Base-by-base conservation (phyloP, 176 grass and related monocot species). In the Oryza australiensis region DNA sequence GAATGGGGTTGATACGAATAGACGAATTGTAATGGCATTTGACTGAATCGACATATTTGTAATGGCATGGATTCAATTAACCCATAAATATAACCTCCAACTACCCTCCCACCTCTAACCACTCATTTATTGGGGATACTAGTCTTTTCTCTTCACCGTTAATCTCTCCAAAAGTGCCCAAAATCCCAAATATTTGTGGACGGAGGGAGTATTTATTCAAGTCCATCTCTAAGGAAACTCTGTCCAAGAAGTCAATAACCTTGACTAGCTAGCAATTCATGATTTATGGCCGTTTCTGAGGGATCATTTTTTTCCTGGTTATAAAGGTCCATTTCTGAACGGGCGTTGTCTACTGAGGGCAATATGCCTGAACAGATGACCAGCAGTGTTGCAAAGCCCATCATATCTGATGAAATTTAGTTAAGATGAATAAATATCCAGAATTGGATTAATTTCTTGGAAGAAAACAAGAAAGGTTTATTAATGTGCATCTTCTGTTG, bases 381-480 rank as follows among this genome's bases (percentile, higher is more conserved):
- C 4, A 42, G 20, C 64, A 32, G 18, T 45, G 28, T 43, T 55
- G 35, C 18, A 67, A 45, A 60, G 14, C 41, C 43, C n/a, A 74
- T 73, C 69, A 72, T 80, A 66, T 72, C 42, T 73, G 30, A 64
- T 57, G 26, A 65, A 20, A 70, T 63, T 5, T 48, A 70, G 16
- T 70, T 77, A 16, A 62, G 11, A 74, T 35, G 29, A 86, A 51
- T 55, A 7, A 7, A 55, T 70, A 73, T 63, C 13, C 53, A 55
- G 26, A 68, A 76, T 73, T 48, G 46, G 63, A 26, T 70, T 67
- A 28, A 27, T 33, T 28, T 60, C 4, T 26, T 62, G 16, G n/a
- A 63, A 62, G 45, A 57, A 75, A 66, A 18, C 22, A 24, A 41
- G 29, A 30, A 24, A 40, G 14, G 38, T 20, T 27, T 57, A 3